Evolutionary conservation across 768 basidiomycete species (phyloP).

Genomic region (Gymnopilus dilepis): DNA sequence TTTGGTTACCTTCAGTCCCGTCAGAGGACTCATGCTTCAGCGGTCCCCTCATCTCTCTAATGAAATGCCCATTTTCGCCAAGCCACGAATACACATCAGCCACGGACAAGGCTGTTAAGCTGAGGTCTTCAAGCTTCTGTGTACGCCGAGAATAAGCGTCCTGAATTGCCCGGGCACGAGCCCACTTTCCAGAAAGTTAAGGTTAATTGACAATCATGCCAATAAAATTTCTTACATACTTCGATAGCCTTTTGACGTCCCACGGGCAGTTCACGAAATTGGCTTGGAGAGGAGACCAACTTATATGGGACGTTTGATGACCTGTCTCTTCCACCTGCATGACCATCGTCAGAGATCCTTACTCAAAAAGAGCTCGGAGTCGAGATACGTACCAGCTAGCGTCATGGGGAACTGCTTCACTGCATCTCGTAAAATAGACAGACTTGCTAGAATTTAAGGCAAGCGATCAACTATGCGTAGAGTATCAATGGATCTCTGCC

Average conservation of each 20-base stretch:
- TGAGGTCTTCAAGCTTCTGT: conserved; percentile 15
- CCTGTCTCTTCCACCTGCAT: conserved; percentile 33
- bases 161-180: conserved; percentile 49
- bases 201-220: not conserved
- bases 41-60: conserved; percentile 6
- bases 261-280: conserved; percentile 42
- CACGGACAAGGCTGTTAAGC: conserved; percentile 38
- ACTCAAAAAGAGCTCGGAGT: not conserved
- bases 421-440: conserved; percentile 36
- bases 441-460: conserved; percentile 28
- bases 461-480: not conserved
- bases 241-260: conserved; percentile 60
- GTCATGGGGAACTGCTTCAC: conserved; percentile 49
- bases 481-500: not conserved
- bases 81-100: conserved; percentile 56
- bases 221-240: conserved; percentile 32
- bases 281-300: conserved; percentile 36
- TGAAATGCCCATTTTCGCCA: conserved; percentile 44
- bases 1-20: conserved; percentile 5
- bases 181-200: conserved; percentile 49
- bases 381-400: conserved; percentile 36
- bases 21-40: not conserved
- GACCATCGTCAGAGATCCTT: not conserved
- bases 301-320: conserved; percentile 43
- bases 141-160: conserved; percentile 41